Conservation (phyloP, 169 alveolate genomes). For the Plasmodium gonderi region DNA sequence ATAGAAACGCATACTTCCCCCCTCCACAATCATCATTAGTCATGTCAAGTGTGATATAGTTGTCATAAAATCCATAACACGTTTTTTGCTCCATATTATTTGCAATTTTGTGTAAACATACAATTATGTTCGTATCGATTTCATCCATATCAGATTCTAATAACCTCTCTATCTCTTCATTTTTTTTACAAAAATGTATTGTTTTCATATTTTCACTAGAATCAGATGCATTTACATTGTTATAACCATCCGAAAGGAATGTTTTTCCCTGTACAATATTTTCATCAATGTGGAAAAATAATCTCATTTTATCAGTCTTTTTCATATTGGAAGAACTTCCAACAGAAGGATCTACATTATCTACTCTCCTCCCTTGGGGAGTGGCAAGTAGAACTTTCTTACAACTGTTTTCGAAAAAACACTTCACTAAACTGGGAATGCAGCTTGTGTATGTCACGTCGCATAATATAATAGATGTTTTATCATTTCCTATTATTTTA, state of each 20-base stretch:
- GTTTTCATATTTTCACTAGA: no score
- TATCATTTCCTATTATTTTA: background rate
- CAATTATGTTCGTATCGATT: conserved; percentile 2
- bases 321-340: conserved; percentile 1
- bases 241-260: no score
- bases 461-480: conserved; percentile 21
- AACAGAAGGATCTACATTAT: background rate
- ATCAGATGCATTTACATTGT: no score
- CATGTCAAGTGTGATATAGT: conserved; percentile 8
- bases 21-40: background rate
- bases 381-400: no score
- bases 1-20: conserved; percentile 21
- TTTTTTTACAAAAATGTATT: no score
- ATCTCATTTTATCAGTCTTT: no score
- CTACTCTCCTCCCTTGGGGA: background rate
- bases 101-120: conserved; percentile 30
- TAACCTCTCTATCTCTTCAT: no score
- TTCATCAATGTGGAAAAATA: no score
- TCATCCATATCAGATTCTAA: background rate
- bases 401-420: conserved; percentile 3
- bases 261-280: no score
- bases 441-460: conserved; percentile 11
- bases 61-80: conserved; percentile 37
- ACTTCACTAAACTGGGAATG: background rate
- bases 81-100: conserved; percentile 25